Percentiles rank a stretch among this genome's conserved stretches.
phyloP scores from a whole-genome alignment of 345 rosid genomes.

The Moricandia arvensis region DNA sequence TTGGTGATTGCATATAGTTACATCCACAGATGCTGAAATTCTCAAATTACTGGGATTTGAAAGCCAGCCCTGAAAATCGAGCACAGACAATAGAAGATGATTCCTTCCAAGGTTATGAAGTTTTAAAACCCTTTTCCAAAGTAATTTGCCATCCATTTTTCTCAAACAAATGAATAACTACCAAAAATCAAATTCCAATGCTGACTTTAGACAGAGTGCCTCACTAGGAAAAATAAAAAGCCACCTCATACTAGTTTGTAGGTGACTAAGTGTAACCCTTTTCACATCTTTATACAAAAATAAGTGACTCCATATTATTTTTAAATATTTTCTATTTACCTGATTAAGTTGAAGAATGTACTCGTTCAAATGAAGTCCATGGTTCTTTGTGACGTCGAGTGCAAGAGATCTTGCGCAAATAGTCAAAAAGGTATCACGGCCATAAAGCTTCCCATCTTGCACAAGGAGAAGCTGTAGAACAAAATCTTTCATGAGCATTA shows the following conservation, averaged over 20 bases:
- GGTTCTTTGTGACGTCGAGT: slow-evolving; percentile 63
- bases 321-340: slow-evolving; percentile 41
- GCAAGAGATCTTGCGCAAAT: slow-evolving; percentile 68
- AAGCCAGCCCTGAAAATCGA: background rate
- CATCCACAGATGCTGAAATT: background rate
- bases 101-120: slow-evolving; percentile 7
- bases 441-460: slow-evolving; percentile 97
- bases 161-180: slow-evolving; percentile 7
- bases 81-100: slow-evolving; percentile 1
- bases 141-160: slow-evolving; percentile 1
- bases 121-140: slow-evolving; percentile 7
- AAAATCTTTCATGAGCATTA: slow-evolving; percentile 3
- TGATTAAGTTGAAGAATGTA: slow-evolving; percentile 68
- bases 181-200: slow-evolving; percentile 3
- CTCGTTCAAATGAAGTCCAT: slow-evolving; percentile 71
- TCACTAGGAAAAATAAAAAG: slow-evolving; percentile 7
- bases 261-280: background rate
- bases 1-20: background rate
- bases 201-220: background rate
- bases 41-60: too few species aligned
- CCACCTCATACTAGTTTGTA: background rate
- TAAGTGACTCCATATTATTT: background rate
- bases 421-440: slow-evolving; percentile 71
- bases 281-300: background rate
- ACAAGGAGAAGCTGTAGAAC: slow-evolving; percentile 76